phyloP scores from a whole-genome alignment of 352 stramenopile species.

The Phytophthora crassamura region DNA sequence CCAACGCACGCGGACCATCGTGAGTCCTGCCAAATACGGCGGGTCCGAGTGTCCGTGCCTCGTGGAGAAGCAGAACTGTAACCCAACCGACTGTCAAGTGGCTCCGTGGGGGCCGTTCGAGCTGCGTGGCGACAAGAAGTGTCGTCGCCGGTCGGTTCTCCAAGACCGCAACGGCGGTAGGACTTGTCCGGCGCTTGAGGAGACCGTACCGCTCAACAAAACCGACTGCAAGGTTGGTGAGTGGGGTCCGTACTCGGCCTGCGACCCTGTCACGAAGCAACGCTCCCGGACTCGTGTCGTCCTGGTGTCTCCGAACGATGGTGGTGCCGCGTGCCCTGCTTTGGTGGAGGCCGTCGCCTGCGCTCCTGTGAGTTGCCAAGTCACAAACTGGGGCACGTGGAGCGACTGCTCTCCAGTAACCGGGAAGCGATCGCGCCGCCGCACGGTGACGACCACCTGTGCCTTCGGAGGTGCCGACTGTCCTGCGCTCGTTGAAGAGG shows the following conservation, averaged over 20 bases:
- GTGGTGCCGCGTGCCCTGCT: slow-evolving; percentile 49
- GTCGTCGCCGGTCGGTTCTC: slow-evolving; percentile 46
- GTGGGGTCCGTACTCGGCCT: slow-evolving; percentile 55
- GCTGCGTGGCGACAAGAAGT: slow-evolving; percentile 50
- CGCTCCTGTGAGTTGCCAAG: slow-evolving; percentile 49
- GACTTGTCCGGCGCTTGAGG: slow-evolving; percentile 47
- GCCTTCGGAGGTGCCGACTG: slow-evolving; percentile 52
- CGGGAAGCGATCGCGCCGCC: slow-evolving; percentile 46
- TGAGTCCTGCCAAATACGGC: slow-evolving; percentile 49
- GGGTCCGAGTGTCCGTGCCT: slow-evolving; percentile 51
- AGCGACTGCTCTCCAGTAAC: slow-evolving; percentile 45
- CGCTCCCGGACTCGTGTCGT: slow-evolving; percentile 57
- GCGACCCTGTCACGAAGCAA: slow-evolving; percentile 42
- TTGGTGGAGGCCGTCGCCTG: slow-evolving; percentile 47
- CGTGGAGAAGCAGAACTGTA: slow-evolving; percentile 65
- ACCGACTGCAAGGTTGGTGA: slow-evolving; percentile 53
- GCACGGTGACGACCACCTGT: slow-evolving; percentile 33
- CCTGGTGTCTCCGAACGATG: slow-evolving; percentile 49
- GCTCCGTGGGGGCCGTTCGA: slow-evolving; percentile 55
- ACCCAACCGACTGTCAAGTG: slow-evolving; percentile 67
- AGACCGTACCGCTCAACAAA: slow-evolving; percentile 45
- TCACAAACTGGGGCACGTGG: slow-evolving; percentile 61
- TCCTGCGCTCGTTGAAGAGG: slow-evolving; percentile 40
- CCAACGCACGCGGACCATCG: slow-evolving; percentile 54
- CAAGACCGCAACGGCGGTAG: slow-evolving; percentile 49